Conservation (phyloP, 306 rosid species). For the Elaeagnus macrophylla region DNA sequence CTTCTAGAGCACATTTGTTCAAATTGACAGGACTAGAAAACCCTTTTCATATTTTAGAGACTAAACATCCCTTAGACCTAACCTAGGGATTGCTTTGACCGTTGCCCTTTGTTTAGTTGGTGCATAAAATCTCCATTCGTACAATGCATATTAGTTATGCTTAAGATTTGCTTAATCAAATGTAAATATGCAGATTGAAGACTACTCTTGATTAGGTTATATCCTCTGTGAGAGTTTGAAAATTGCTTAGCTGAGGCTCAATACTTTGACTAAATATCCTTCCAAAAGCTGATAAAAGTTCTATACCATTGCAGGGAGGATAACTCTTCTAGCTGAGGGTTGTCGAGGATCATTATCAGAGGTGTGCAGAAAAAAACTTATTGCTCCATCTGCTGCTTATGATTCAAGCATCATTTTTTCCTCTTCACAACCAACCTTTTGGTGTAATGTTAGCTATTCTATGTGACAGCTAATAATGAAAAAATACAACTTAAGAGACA, state of each 20-base stretch:
- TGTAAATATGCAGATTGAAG: too few relatives aligned
- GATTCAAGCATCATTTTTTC: slow-evolving; percentile 9
- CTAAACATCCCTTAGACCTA: too few relatives aligned
- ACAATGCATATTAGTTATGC: too few relatives aligned
- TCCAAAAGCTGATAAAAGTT: slow-evolving; percentile 6
- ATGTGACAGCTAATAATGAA: slow-evolving; percentile 51
- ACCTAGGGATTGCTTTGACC: too few relatives aligned
- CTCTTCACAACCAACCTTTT: slow-evolving; percentile 8
- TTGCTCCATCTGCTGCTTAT: slow-evolving; percentile 12
- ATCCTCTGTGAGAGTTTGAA: not conserved
- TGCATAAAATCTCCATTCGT: too few relatives aligned
- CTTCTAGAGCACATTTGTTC: slow-evolving; percentile 1
- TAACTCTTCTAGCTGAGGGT: slow-evolving; percentile 86
- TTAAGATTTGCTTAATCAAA: too few relatives aligned
- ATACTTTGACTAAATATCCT: not conserved
- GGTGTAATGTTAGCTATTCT: slow-evolving; percentile 14
- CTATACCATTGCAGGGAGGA: slow-evolving; percentile 43
- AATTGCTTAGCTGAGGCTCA: not conserved
- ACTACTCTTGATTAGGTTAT: not conserved
- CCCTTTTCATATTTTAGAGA: too few relatives aligned
- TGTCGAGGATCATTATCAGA: slow-evolving; percentile 94
- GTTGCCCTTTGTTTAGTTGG: too few relatives aligned
- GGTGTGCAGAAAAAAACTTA: slow-evolving; percentile 35
- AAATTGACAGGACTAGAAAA: too few relatives aligned
- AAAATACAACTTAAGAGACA: slow-evolving; percentile 69